phyloP scores from a whole-genome alignment of 2,329 filamentous ascomycete species.

The Colletotrichum brevisporum region DNA sequence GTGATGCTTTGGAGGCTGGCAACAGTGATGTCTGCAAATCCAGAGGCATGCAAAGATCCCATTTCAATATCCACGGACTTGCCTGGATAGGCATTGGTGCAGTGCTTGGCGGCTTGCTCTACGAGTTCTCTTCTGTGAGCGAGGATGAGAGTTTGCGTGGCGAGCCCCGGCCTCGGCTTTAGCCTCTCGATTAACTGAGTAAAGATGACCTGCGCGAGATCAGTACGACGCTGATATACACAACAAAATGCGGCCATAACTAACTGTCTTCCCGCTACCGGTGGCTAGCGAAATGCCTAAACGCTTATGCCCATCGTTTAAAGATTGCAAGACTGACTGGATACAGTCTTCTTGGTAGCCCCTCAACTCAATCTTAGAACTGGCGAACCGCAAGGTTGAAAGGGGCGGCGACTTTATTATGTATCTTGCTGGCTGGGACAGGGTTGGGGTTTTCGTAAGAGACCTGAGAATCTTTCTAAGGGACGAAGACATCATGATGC shows the following conservation, averaged over 20 bases:
- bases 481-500: slow-evolving; percentile 16
- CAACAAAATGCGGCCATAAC: background rate
- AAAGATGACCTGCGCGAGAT: slow-evolving; percentile 81
- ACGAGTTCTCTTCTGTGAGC: slow-evolving; percentile 94
- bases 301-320: slow-evolving; percentile 80
- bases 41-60: slow-evolving; percentile 82
- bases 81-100: slow-evolving; percentile 82
- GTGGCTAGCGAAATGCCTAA: slow-evolving; percentile 90
- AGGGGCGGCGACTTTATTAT: background rate
- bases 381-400: slow-evolving; percentile 11
- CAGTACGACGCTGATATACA: background rate
- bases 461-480: background rate
- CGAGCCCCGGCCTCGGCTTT: slow-evolving; percentile 65
- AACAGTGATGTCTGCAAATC: slow-evolving; percentile 90
- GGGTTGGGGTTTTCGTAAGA: background rate
- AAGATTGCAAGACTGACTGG: slow-evolving; percentile 79
- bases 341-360: slow-evolving; percentile 95
- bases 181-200: slow-evolving; percentile 92
- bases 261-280: slow-evolving; percentile 88
- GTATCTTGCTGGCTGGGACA: background rate
- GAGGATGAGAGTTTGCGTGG: slow-evolving; percentile 87
- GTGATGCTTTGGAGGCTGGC: slow-evolving; percentile 90
- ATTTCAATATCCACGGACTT: slow-evolving; percentile 93
- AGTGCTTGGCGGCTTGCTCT: slow-evolving; percentile 92
- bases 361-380: slow-evolving; percentile 72